These are phyloP conservation scores for Aspergillus sojae DNA, from an alignment of 2,329 filamentous ascomycete species.

Conservation along the genomic window DNA sequence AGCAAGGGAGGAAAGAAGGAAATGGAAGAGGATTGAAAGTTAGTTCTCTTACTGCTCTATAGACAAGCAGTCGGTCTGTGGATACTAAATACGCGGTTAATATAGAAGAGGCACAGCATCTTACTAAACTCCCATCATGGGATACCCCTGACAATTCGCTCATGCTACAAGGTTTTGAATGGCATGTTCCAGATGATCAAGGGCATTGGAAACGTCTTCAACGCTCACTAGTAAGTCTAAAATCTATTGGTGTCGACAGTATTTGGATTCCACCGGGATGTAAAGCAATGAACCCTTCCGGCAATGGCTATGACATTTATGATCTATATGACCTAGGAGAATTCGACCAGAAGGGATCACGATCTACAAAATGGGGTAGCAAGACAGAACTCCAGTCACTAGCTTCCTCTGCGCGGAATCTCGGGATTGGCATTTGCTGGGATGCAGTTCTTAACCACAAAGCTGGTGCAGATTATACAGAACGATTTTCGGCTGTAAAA, in stretches of 20 bases:
- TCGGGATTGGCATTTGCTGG: slow-evolving; percentile 64
- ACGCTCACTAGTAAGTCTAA: slow-evolving; percentile 55
- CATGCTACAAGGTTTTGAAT: slow-evolving; percentile 73
- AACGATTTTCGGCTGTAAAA: slow-evolving; percentile 64
- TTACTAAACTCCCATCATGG: slow-evolving; percentile 36
- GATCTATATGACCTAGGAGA: slow-evolving; percentile 72
- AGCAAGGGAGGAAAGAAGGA: slow-evolving; percentile 16
- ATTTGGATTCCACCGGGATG: slow-evolving; percentile 73
- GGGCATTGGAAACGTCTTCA: slow-evolving; percentile 64
- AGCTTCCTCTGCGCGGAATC: slow-evolving; percentile 30
- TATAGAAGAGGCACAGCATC: slow-evolving; percentile 26
- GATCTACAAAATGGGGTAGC: slow-evolving; percentile 69
- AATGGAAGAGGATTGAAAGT: slow-evolving; percentile 31
- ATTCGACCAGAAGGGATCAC: slow-evolving; percentile 69
- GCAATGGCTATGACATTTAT: slow-evolving; percentile 71
- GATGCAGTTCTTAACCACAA: slow-evolving; percentile 75
- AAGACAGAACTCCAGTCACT: slow-evolving; percentile 65
- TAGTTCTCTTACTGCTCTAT: background rate
- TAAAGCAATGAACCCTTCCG: slow-evolving; percentile 63
- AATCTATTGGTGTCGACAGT: slow-evolving; percentile 62
- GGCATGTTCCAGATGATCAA: slow-evolving; percentile 66
- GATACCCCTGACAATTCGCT: slow-evolving; percentile 43
- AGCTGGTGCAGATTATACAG: slow-evolving; percentile 67
- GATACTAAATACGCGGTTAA: slow-evolving; percentile 1
- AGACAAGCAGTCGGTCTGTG: background rate